Evolutionary conservation across 352 stramenopile species (phyloP).

Genomic region (Aphanomyces cochlioides): DNA sequence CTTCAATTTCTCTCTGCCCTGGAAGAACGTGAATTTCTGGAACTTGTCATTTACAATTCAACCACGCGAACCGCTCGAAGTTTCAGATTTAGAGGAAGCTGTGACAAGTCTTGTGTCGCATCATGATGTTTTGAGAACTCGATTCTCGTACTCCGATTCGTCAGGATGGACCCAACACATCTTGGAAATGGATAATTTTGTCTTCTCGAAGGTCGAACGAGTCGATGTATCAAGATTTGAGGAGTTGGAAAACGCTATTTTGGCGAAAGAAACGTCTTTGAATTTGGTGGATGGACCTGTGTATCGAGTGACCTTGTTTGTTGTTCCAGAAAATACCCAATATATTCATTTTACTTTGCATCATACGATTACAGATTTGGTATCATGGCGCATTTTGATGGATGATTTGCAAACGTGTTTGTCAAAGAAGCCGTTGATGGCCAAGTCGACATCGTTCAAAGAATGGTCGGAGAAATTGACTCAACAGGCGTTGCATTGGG

Average conservation of each 20-base stretch:
- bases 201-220: neutral
- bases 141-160: neutral
- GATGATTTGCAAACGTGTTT: constrained; percentile 9
- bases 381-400: neutral
- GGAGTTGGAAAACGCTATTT: neutral
- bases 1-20: neutral
- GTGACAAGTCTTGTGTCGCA: neutral
- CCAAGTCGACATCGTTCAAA: neutral
- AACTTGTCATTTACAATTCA: neutral
- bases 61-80: neutral
- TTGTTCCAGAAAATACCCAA: neutral
- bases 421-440: neutral
- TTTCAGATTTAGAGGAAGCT: neutral
- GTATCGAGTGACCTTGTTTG: neutral
- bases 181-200: neutral
- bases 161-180: constrained; percentile 1
- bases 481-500: neutral
- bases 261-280: neutral
- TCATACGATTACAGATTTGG: constrained; percentile 13
- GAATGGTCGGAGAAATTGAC: constrained; percentile 10
- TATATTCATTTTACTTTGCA: constrained; percentile 4
- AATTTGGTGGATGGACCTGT: neutral
- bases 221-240: neutral
- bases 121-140: neutral
- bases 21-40: constrained; percentile 10